Conservation (phyloP, 202 grass and related monocot species). For the Schoenoplectus tabernaemontani region DNA sequence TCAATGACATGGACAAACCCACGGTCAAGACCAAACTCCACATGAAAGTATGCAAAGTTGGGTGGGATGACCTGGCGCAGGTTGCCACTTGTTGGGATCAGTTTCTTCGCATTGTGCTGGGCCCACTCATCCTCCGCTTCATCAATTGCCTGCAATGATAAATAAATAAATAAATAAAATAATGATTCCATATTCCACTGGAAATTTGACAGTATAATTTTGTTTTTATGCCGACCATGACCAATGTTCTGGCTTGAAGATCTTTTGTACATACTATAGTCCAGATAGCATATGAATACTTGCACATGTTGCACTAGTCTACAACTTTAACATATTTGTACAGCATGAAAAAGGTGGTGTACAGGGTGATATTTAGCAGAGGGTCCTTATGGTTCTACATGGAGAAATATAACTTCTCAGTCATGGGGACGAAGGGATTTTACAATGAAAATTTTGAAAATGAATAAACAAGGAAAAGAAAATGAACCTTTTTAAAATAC, state of each 20-base stretch:
- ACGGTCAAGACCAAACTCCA: slow-evolving; percentile 73
- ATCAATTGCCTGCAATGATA: slow-evolving; percentile 57
- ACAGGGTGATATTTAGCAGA: background rate
- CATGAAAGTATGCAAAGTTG: slow-evolving; percentile 94
- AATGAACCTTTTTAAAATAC: slow-evolving; percentile 90
- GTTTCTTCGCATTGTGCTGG: slow-evolving; percentile 85
- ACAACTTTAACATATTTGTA: background rate
- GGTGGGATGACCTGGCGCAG: slow-evolving; percentile 61
- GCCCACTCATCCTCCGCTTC: slow-evolving; percentile 91
- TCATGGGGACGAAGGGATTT: background rate
- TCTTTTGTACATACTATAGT: background rate
- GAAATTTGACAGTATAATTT: background rate
- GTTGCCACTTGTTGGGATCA: slow-evolving; percentile 78
- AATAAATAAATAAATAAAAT: background rate
- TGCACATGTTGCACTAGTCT: background rate
- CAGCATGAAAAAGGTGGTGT: background rate
- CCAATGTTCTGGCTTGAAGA: background rate
- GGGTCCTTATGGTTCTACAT: no score
- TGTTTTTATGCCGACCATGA: background rate
- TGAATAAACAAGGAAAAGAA: background rate
- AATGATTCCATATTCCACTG: slow-evolving; percentile 8
- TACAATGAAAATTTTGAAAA: background rate
- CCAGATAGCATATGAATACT: background rate
- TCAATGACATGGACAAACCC: slow-evolving; percentile 94
- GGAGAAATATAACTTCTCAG: background rate